Evolutionary conservation across 2,329 filamentous ascomycete genomes (phyloP), one percentile per base, ranked within the genome.

Genomic region (Thielaviopsis ethacetica): DNA sequence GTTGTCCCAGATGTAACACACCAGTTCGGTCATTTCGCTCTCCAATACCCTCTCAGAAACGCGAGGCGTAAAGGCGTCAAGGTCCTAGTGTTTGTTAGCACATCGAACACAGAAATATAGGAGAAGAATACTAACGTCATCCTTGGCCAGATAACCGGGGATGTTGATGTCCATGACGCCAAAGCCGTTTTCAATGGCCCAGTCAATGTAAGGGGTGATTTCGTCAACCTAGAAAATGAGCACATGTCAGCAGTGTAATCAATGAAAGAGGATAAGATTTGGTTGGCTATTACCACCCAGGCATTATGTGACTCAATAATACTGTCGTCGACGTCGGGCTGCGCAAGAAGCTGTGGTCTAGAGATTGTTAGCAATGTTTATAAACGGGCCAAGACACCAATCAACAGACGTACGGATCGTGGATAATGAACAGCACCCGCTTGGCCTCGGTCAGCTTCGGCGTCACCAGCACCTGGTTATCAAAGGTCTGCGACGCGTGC

Each of bases 1-100:
- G 67, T 98, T 98, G 65, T 96, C 91, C 93, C 93, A 98, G 15
- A 98, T 75, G 67, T 95, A 97, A 62, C 80, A 83, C 4, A 91
- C 82, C 12, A 96, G 74, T 62, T 91, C 84, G 62, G 86, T 82
- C 0, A 81, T 83, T 69, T 81, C 80, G 58, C 76, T 74, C 62
- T 85, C 77, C 7, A 82, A 67, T 1, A 70, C 71, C 56, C 69
- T 71, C 63, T 79, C 79, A 30, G 71, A 71, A 27, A 72, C 68
- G 1, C 69, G 66, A 0, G 75, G 72, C 1, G 71, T 76, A 62
- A 71, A 76, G 1, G 76, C 66, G 41, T 80, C 76, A 13, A 70
- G 70, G 61, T 80, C 77, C 70, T 76, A 54, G 53, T 34, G 4
- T 24, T 9, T 15, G 53, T 59, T 59, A 59, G 53, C 15, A 53